phyloP scores from a whole-genome alignment of 306 rosid genomes.

The Cucumis melo region DNA sequence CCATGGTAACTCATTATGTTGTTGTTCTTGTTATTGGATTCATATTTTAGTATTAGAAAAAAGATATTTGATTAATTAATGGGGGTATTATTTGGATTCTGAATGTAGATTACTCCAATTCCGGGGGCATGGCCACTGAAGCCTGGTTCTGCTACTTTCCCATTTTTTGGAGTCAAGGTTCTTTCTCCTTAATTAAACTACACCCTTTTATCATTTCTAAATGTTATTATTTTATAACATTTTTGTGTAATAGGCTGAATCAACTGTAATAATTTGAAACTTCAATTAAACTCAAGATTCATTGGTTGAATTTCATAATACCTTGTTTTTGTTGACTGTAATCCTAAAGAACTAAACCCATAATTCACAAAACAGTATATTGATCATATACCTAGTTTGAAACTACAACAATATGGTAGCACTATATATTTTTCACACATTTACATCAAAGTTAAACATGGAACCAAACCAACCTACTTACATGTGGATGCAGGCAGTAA shows the following conservation, averaged over 20 bases:
- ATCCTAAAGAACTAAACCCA: no score
- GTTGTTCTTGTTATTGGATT: no score
- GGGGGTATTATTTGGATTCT: neutral
- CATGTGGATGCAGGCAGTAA: neutral
- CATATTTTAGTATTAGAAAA: no score
- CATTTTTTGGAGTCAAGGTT: conserved; percentile 98
- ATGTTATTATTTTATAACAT: neutral
- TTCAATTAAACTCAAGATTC: no score
- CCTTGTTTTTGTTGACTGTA: no score
- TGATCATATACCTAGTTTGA: neutral
- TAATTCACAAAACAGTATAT: no score
- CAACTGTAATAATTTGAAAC: no score
- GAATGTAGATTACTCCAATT: conserved; percentile 72
- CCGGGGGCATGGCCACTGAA: conserved; percentile 99
- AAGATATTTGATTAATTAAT: neutral
- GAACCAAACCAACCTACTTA: neutral
- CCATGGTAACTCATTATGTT: conserved; percentile 39
- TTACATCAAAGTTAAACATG: neutral
- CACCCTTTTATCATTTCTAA: neutral
- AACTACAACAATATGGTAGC: neutral
- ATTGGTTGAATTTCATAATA: no score
- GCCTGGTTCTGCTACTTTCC: conserved; percentile 98
- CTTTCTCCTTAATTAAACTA: conserved; percentile 1
- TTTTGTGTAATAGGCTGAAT: no score
- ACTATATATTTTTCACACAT: neutral